Evolutionary conservation across 2,329 filamentous ascomycete genomes (phyloP).

Genomic region (Neonectria magnoliae): DNA sequence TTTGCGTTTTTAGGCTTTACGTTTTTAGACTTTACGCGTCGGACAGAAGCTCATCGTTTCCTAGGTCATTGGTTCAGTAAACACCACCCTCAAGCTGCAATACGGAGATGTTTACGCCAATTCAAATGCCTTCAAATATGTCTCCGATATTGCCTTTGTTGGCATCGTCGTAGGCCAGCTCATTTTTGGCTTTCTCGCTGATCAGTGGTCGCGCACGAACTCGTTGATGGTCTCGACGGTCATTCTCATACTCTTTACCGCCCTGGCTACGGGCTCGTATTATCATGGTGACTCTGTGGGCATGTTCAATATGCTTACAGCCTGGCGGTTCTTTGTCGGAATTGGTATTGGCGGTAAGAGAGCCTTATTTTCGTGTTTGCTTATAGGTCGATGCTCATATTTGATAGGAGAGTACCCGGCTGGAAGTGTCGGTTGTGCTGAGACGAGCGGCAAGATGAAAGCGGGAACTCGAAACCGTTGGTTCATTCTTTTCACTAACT

Average conservation of each 20-base stretch:
- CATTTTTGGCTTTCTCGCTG: slow-evolving; percentile 81
- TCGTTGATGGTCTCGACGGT: slow-evolving; percentile 83
- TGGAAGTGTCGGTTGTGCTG: slow-evolving; percentile 84
- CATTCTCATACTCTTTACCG: slow-evolving; percentile 87
- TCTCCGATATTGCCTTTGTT: slow-evolving; percentile 84
- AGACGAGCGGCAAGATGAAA: slow-evolving; percentile 85
- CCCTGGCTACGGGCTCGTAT: slow-evolving; percentile 81
- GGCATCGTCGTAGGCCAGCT: slow-evolving; percentile 87
- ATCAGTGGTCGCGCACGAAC: slow-evolving; percentile 86
- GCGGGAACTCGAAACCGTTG: slow-evolving; percentile 84
- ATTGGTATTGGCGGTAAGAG: slow-evolving; percentile 77
- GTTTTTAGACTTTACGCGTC: background rate
- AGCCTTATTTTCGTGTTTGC: accelerated
- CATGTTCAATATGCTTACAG: slow-evolving; percentile 79
- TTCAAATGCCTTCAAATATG: slow-evolving; percentile 77
- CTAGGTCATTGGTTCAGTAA: slow-evolving; percentile 87
- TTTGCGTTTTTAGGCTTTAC: background rate
- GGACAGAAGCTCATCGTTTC: background rate
- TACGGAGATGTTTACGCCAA: slow-evolving; percentile 76
- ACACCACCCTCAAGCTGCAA: slow-evolving; percentile 75
- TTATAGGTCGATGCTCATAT: background rate
- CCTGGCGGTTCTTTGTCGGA: slow-evolving; percentile 84
- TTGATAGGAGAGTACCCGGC: slow-evolving; percentile 73
- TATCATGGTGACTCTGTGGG: slow-evolving; percentile 73
- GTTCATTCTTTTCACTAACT: slow-evolving; percentile 92